phyloP scores from a whole-genome alignment of 1,284 basidiomycete species.

The Sanghuangporus baumii region DNA sequence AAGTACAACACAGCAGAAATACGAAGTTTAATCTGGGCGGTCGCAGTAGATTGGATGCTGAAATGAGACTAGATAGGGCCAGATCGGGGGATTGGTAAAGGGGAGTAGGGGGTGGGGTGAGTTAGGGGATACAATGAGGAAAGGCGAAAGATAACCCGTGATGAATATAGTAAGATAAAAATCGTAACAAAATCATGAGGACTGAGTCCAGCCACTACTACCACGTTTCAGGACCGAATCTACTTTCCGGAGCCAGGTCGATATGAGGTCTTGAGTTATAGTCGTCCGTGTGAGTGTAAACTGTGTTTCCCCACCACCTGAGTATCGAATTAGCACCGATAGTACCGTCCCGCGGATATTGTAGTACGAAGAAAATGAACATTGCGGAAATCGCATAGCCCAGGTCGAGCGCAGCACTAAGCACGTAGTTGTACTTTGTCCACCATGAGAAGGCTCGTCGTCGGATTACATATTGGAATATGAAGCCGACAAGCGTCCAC shows the following conservation, averaged over 20 bases:
- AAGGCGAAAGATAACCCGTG: not conserved
- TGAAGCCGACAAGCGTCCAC: conserved; percentile 37
- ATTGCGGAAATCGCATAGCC: conserved; percentile 26
- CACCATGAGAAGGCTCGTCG: conserved; percentile 40
- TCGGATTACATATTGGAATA: conserved; percentile 40
- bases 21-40: not conserved
- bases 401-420: conserved; percentile 27
- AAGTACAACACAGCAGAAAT: not conserved
- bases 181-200: not conserved
- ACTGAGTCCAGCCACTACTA: not conserved
- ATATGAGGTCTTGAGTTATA: not conserved
- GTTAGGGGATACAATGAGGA: no score
- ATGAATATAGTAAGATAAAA: not conserved
- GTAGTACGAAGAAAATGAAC: conserved; percentile 26
- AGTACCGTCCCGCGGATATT: conserved; percentile 24
- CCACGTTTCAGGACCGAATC: not conserved
- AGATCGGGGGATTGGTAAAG: not conserved
- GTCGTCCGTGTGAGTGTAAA: conserved; percentile 19
- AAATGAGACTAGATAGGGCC: not conserved
- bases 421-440: conserved; percentile 36
- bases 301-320: conserved; percentile 27
- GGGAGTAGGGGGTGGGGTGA: not conserved
- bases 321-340: conserved; percentile 23
- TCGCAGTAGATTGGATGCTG: not conserved
- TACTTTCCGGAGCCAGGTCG: not conserved